Conservation (phyloP, 2,329 filamentous ascomycete species). For the Tolypocladium ovalisporum region DNA sequence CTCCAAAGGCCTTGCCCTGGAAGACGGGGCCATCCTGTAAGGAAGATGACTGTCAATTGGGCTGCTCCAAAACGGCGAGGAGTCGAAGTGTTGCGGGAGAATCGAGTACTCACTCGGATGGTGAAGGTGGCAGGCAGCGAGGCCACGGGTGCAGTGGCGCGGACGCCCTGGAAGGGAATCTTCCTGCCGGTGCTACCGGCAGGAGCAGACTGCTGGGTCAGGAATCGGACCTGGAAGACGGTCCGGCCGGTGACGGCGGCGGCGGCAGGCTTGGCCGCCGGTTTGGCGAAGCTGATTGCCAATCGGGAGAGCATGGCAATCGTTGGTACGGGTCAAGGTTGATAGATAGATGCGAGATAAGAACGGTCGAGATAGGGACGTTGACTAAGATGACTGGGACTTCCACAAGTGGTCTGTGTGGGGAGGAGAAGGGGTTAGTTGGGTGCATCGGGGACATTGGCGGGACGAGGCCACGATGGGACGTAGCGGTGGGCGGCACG, state of each 20-base stretch:
- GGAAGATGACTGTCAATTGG: not conserved
- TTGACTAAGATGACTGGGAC: slow-evolving; percentile 21
- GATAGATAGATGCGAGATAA: slow-evolving; percentile 2
- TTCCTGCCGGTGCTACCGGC: slow-evolving; percentile 59
- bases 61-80: not conserved
- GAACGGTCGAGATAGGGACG: slow-evolving; percentile 11
- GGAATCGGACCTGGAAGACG: slow-evolving; percentile 25
- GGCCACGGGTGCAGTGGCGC: slow-evolving; percentile 54
- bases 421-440: slow-evolving; percentile 7
- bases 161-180: slow-evolving; percentile 47
- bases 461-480: slow-evolving; percentile 2
- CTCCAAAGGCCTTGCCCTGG: slow-evolving; percentile 91
- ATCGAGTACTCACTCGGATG: slow-evolving; percentile 56
- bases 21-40: slow-evolving; percentile 83
- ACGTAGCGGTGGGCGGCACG: slow-evolving; percentile 31
- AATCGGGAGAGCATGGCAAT: slow-evolving; percentile 50
- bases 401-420: slow-evolving; percentile 30
- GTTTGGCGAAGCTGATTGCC: slow-evolving; percentile 39
- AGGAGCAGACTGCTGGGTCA: slow-evolving; percentile 34
- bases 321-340: slow-evolving; percentile 3
- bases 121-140: slow-evolving; percentile 68
- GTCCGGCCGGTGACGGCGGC: slow-evolving; percentile 27
- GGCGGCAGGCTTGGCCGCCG: slow-evolving; percentile 33
- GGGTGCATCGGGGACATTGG: slow-evolving; percentile 5
- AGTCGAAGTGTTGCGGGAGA: not conserved